Percentiles rank a stretch among this genome's conserved stretches.
Evolutionary conservation across 1,139 yeast species (phyloP).

Genomic region (Saccharomyces hybrid): DNA sequence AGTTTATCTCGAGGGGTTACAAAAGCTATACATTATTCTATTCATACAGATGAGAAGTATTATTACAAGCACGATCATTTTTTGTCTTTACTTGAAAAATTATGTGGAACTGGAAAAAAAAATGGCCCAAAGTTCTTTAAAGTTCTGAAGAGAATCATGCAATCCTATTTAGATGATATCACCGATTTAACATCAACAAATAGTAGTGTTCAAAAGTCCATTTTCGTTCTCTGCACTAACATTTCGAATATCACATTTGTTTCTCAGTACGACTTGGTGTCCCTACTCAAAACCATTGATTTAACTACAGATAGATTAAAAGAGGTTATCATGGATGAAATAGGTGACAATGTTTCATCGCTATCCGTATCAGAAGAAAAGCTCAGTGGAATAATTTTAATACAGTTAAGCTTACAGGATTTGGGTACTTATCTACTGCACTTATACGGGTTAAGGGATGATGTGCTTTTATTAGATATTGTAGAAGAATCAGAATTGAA

Average conservation of each 20-base stretch:
- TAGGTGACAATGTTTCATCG: background rate
- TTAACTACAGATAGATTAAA: constrained; percentile 19
- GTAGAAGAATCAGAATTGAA: constrained; percentile 13
- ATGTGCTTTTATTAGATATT: constrained; percentile 7
- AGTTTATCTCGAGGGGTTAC: constrained; percentile 59
- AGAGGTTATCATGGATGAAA: constrained; percentile 18
- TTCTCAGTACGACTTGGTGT: constrained; percentile 18
- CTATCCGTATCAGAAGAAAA: background rate
- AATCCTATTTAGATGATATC: constrained; percentile 9
- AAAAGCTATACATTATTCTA: constrained; percentile 43
- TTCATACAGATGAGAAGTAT: constrained; percentile 7
- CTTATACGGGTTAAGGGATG: constrained; percentile 13
- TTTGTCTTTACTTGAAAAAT: constrained; percentile 12
- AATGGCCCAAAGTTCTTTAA: constrained; percentile 16
- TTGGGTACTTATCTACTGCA: constrained; percentile 10
- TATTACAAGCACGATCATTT: constrained; percentile 22
- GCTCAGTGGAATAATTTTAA: background rate
- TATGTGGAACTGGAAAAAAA: constrained; percentile 15
- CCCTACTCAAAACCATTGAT: constrained; percentile 17
- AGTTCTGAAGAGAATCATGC: constrained; percentile 13
- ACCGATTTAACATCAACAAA: constrained; percentile 3
- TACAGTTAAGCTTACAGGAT: constrained; percentile 11
- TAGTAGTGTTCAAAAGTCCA: constrained; percentile 6
- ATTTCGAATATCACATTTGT: constrained; percentile 16
- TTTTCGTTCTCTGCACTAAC: constrained; percentile 20